Conservation (phyloP, 2,329 filamentous ascomycete species). For the Xenoacremonium recifei region DNA sequence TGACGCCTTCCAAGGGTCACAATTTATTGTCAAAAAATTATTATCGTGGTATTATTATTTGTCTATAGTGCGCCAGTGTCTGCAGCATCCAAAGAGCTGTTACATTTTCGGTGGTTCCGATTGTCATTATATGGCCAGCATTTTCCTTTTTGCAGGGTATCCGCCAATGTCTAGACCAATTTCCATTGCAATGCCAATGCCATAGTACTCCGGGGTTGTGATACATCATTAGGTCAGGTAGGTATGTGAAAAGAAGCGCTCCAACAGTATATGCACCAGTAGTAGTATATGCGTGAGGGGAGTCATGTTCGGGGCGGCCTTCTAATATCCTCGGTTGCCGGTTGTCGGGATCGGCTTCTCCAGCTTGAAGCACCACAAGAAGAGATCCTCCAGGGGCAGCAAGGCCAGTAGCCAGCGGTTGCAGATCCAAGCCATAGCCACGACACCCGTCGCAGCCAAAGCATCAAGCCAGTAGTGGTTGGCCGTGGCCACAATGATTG, state of each 20-base stretch:
- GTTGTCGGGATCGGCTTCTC: conserved; percentile 61
- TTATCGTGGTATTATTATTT: no score
- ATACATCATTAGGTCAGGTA: neutral
- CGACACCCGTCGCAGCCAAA: conserved; percentile 61
- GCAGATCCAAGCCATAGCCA: conserved; percentile 55
- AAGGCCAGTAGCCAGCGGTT: conserved; percentile 56
- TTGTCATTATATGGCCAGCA: no score
- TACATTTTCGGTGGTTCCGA: no score
- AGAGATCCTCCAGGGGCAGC: conserved; percentile 63
- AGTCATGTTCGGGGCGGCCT: neutral
- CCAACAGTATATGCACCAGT: conserved; percentile 1
- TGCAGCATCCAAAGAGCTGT: no score
- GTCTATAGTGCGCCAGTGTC: no score
- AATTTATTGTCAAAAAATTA: no score
- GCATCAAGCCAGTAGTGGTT: conserved; percentile 67
- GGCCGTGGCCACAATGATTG: conserved; percentile 59
- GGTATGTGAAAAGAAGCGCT: neutral
- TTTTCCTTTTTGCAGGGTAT: no score
- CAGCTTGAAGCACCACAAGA: conserved; percentile 60
- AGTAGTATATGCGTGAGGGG: neutral
- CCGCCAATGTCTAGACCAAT: no score
- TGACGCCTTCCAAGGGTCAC: no score
- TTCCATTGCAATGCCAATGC: no score
- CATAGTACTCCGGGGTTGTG: neutral
- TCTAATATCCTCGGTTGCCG: conserved; percentile 20